Conservation (phyloP, 2,329 filamentous ascomycete species). For the Teratosphaeria epicoccoides region DNA sequence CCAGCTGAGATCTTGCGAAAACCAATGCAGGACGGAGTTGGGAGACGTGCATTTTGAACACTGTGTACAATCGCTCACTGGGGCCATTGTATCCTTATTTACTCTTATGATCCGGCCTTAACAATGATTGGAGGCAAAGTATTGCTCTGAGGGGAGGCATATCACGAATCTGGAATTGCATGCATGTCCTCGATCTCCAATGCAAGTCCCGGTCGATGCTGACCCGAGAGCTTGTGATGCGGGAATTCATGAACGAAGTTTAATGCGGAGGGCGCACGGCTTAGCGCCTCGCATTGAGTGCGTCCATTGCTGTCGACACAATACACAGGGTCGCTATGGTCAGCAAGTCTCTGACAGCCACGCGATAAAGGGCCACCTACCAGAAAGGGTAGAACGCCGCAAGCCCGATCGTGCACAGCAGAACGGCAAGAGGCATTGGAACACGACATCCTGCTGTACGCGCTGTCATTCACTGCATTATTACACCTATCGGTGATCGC, state of each 20-base stretch:
- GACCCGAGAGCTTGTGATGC: not conserved
- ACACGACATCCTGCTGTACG: not conserved
- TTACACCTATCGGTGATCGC: not conserved
- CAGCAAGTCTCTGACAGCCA: not conserved
- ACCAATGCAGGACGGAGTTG: not conserved
- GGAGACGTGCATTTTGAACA: not conserved
- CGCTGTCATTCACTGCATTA: conserved; percentile 1
- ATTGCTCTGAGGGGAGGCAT: not conserved
- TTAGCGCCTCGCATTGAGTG: not conserved
- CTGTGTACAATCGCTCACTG: not conserved
- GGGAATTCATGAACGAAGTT: not conserved
- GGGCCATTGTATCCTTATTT: not conserved
- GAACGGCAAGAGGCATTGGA: not conserved
- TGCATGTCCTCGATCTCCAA: not conserved
- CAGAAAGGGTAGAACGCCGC: not conserved
- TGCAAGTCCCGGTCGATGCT: not conserved
- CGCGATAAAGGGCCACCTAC: not conserved
- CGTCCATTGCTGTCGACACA: not conserved
- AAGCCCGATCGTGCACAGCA: not conserved
- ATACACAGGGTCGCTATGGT: not conserved
- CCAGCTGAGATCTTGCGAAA: not conserved
- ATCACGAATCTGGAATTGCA: not conserved
- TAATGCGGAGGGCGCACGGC: not conserved
- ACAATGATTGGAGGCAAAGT: conserved; percentile 1
- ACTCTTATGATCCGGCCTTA: not conserved